These are phyloP conservation scores for Rubus idaeus DNA, from an alignment of 306 rosid species.

Conservation along the genomic window DNA sequence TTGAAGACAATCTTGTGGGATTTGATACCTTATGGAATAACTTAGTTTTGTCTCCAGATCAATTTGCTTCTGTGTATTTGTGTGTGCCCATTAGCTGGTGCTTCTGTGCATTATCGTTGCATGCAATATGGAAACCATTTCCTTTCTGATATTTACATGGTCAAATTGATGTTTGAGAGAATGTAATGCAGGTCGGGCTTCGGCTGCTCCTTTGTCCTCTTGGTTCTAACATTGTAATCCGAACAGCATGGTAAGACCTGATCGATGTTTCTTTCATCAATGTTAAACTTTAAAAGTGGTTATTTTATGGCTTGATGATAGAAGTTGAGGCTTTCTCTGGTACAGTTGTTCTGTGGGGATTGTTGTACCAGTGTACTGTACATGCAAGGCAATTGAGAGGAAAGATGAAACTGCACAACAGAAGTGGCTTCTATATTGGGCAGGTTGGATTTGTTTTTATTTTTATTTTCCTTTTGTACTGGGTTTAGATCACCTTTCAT, in stretches of 20 bases:
- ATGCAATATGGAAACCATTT: neutral
- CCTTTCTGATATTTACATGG: neutral
- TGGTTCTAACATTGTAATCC: constrained; percentile 68
- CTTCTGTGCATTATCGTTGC: no score
- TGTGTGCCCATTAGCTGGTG: neutral
- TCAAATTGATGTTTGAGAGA: constrained; percentile 16
- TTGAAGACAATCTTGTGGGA: no score
- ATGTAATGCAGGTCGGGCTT: constrained; percentile 69
- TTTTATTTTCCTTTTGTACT: neutral
- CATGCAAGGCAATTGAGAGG: constrained; percentile 84
- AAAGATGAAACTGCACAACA: constrained; percentile 68
- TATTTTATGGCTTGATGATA: neutral
- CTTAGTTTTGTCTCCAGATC: no score
- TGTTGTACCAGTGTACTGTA: constrained; percentile 84
- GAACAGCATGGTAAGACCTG: constrained; percentile 76
- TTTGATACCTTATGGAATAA: no score
- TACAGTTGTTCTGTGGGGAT: constrained; percentile 83
- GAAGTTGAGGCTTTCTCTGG: constrained; percentile 14
- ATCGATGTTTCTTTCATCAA: neutral
- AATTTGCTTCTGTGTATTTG: neutral
- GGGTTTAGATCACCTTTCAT: neutral
- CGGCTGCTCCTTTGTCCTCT: constrained; percentile 79
- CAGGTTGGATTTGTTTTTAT: constrained; percentile 46
- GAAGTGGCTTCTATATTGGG: constrained; percentile 88
- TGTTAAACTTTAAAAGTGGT: neutral